Base-by-base conservation (phyloP, 2,329 filamentous ascomycete genomes). In the Pseudogymnoascus sp. region DNA sequence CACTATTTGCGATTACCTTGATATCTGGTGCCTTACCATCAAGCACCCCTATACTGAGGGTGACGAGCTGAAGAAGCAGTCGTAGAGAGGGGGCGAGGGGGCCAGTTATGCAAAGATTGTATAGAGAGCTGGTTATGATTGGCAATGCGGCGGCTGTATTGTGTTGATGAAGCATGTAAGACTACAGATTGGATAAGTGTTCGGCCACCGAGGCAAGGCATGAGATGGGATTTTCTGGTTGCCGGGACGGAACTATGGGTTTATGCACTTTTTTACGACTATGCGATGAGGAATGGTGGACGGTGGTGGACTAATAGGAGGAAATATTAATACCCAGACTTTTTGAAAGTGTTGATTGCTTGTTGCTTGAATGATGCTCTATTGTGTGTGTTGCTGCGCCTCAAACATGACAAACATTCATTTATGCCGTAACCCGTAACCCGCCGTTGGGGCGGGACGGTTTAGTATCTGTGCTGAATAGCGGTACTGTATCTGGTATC, bases 1-100 rank as follows among this genome's bases (percentile, higher is more conserved):
- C 64, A 96, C 91, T 31, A 97, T 99, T 69, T 99, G 95, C 77
- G 95, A 99, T 75, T 96, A 96, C 74, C 82, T 97, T 65, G 95
- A 99, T 74, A 99, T 99, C 68, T 97, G 92, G 91, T 99, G 95
- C 74, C 80, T 99, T 74, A 96, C 90, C 1, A 99, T 99, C 78
- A 99, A 99, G 83, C 88, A 97, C 70, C 85, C 84, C 21, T 81
- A 82, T 66, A 77, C 71, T 61, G 68, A 74, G 60, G 75, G 77
- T 63, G 72, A 73, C 4, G 68, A 73, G 31, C 64, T 66, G 25
- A 72, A 72, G 63, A 72, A 72, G 63, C 55, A 59, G 37, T n/a
- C 25, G 5, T 52, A 52, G 45, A 52, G n/a, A 9, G 43, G 6
- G 43, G 12, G 21, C 21, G 45, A 18, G 1, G 14, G 45, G 45